These are phyloP conservation scores for Pelargonium citronellum DNA, from an alignment of 441 rosid species.

Conservation along the genomic window DNA sequence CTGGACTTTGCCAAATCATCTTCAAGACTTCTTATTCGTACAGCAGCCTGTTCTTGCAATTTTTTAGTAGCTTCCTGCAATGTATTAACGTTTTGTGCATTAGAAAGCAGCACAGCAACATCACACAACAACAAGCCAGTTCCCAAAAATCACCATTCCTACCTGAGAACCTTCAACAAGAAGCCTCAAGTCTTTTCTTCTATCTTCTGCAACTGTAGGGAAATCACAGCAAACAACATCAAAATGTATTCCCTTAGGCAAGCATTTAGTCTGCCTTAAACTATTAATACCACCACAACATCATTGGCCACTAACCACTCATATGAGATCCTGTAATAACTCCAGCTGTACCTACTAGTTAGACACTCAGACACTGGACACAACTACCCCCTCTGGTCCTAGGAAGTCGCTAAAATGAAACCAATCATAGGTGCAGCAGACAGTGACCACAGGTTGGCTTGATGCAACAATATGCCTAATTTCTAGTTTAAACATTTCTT, in stretches of 20 bases:
- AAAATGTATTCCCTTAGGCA: not conserved
- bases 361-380: not conserved
- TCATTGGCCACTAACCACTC: not conserved
- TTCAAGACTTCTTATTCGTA: constrained; percentile 65
- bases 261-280: not conserved
- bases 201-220: constrained; percentile 40
- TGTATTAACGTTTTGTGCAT: constrained; percentile 10
- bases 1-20: constrained; percentile 71
- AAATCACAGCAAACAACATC: not conserved
- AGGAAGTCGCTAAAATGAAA: not conserved
- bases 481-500: not conserved
- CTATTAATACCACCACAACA: not conserved
- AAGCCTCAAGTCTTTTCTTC: constrained; percentile 53
- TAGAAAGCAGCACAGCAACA: not conserved
- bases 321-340: not conserved
- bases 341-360: not conserved
- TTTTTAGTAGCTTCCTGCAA: constrained; percentile 71
- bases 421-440: not conserved
- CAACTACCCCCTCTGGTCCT: not conserved
- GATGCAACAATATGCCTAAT: not conserved
- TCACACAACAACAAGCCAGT: not conserved
- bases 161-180: constrained; percentile 91
- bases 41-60: constrained; percentile 71
- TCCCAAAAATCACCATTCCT: constrained; percentile 3
- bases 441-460: not conserved